phyloP scores from a whole-genome alignment of 805 yeast genomes.

The Peterozyma toletana region DNA sequence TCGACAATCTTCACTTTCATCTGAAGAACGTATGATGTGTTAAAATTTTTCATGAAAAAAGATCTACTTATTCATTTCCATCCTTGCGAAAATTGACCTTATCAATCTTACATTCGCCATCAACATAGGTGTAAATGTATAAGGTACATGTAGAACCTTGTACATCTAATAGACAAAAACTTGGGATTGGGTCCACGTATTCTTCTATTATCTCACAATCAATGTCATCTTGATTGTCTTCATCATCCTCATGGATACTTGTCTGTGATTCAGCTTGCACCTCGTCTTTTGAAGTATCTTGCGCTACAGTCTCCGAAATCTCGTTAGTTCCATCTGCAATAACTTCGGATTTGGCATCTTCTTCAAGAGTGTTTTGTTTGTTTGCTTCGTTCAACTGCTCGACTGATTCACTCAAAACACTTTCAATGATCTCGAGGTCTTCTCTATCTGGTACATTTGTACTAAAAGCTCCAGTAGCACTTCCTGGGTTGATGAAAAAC shows the following conservation, averaged over 20 bases:
- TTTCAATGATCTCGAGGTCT: slow-evolving; percentile 33
- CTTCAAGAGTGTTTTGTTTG: slow-evolving; percentile 6
- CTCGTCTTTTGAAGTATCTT: background rate
- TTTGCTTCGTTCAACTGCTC: slow-evolving; percentile 9
- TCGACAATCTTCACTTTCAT: too few species aligned
- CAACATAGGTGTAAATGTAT: slow-evolving; percentile 75
- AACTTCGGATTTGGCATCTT: slow-evolving; percentile 3
- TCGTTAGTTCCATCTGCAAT: slow-evolving; percentile 6
- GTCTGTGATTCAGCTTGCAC: slow-evolving; percentile 9
- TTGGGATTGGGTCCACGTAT: slow-evolving; percentile 50
- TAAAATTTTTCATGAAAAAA: too few species aligned
- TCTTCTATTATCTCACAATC: slow-evolving; percentile 15
- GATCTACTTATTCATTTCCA: too few species aligned
- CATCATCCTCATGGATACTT: slow-evolving; percentile 11
- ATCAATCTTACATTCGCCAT: slow-evolving; percentile 86
- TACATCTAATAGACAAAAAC: slow-evolving; percentile 85
- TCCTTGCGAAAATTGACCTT: slow-evolving; percentile 38
- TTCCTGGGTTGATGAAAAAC: slow-evolving; percentile 94
- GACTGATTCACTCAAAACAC: slow-evolving; percentile 21
- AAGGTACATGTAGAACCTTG: slow-evolving; percentile 72
- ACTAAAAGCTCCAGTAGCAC: slow-evolving; percentile 87
- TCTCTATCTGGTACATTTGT: slow-evolving; percentile 56
- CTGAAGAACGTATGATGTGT: too few species aligned
- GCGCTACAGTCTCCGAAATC: background rate
- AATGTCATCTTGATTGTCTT: slow-evolving; percentile 14